Conservation (phyloP, 345 rosid species). For the Aquilaria sinensis region DNA sequence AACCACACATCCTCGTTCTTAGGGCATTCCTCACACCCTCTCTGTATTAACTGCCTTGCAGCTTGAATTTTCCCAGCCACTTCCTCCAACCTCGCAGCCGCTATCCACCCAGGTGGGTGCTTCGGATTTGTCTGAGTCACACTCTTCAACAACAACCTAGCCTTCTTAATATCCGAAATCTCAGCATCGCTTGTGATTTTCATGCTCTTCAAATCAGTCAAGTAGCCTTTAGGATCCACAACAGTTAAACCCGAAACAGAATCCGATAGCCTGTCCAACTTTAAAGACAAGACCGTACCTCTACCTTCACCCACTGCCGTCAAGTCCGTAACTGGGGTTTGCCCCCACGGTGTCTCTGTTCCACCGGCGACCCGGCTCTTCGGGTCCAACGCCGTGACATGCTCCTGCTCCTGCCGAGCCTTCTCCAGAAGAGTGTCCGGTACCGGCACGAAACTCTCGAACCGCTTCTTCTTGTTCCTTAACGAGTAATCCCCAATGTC, state of each 20-base stretch:
- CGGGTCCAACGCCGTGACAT: conserved; percentile 90
- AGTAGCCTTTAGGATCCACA: conserved; percentile 89
- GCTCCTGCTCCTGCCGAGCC: conserved; percentile 93
- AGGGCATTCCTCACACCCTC: conserved; percentile 91
- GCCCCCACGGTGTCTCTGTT: conserved; percentile 81
- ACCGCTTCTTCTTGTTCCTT: conserved; percentile 83
- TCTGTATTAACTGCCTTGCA: conserved; percentile 75
- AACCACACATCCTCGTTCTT: conserved; percentile 90
- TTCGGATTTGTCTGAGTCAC: conserved; percentile 80
- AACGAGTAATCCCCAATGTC: conserved; percentile 88
- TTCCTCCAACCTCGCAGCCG: conserved; percentile 94
- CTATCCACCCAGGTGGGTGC: conserved; percentile 96
- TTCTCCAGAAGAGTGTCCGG: conserved; percentile 90
- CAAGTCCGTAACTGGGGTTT: conserved; percentile 84
- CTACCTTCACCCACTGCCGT: conserved; percentile 97
- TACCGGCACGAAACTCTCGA: conserved; percentile 89
- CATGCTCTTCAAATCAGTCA: conserved; percentile 92
- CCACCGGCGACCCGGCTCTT: conserved; percentile 79
- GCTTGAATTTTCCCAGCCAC: conserved; percentile 88
- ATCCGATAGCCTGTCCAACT: conserved; percentile 85
- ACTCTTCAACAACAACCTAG: conserved; percentile 84
- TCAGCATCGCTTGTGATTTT: conserved; percentile 95
- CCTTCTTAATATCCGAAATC: conserved; percentile 89
- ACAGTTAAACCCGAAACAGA: conserved; percentile 84
- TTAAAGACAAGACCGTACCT: conserved; percentile 85